Evolutionary conservation across 1,284 basidiomycete species (phyloP), one percentile per base, ranked within the genome.

Genomic region (Mrakiaceae sp.): DNA sequence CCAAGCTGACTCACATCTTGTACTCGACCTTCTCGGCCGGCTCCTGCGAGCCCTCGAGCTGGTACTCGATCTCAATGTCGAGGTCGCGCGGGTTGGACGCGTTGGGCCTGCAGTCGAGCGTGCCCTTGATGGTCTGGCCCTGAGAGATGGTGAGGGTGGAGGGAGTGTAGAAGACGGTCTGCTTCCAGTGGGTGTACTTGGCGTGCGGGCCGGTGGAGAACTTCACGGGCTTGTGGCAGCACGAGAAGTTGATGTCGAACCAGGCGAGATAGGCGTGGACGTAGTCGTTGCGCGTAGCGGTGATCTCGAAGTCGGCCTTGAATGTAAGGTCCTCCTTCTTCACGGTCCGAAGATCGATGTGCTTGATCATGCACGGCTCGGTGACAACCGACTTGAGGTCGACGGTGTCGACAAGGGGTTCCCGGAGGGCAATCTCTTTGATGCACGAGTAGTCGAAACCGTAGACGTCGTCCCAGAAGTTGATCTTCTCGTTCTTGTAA

Each of bases 391-490:
- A 79, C 77, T 92, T 93, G 70, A 96, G 79, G 69, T 97, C 93
- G 67, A 99, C 96, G 39, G 93, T 97, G 79, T 99, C 96, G 48
- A 99, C 96, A 39, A 99, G 80, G 53, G 96, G 96, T 76, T 99
- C 96, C 57, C 88, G 84, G 63, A 99, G 80, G 4, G 96, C 96
- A 73, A 98, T 97, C 74, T 97, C 93, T 78, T 98, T 98, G 83
- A 99, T 98, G 78, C 95, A 98, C 57, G 92, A 96, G 79, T 93
- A 99, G 79, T 99, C 93, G 76, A 99, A 98, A 54, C 96, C 96
- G 77, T 98, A 99, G 44, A 99, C 96, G 72, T 98, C 95, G 75
- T 98, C 94, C 96, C 96, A 99, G 82, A 97, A 97, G 78, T 93
- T 93, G 75, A 99, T 68, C 72, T 83, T 80, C n/a, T 79, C 77